A percentile compares a stretch with the other conserved stretches of the same genome.
phyloP scores from a whole-genome alignment of 164 flowering plant species.

The Vitis labrusca region DNA sequence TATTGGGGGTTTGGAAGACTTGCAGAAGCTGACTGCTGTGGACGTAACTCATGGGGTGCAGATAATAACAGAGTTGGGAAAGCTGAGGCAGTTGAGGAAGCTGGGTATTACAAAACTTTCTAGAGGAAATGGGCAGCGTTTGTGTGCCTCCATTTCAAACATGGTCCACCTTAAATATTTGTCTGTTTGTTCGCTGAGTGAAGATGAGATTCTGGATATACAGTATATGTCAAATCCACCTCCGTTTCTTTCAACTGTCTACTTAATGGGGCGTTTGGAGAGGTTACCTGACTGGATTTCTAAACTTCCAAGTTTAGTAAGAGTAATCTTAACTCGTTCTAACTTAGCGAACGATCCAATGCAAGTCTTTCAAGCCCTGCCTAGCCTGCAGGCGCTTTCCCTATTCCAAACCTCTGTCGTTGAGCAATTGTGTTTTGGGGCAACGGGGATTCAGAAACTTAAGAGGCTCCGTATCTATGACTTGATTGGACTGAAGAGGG shows the following conservation, averaged over 20 bases:
- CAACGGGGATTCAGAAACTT: conserved; percentile 7
- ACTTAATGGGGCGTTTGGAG: conserved; percentile 6
- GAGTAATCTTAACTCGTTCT: rapidly evolving
- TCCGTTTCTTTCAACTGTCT: background rate
- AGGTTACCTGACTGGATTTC: conserved; percentile 15
- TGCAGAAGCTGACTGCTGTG: conserved; percentile 11
- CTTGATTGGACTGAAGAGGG: background rate
- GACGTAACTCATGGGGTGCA: background rate
- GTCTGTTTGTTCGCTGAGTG: background rate
- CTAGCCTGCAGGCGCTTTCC: background rate
- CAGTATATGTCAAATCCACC: conserved; percentile 1
- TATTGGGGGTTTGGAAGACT: background rate
- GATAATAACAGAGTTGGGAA: background rate
- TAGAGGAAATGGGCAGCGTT: background rate
- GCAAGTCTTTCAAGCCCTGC: conserved; percentile 5
- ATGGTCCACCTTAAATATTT: conserved; percentile 12
- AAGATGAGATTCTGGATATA: conserved; percentile 4
- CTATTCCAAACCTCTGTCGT: background rate
- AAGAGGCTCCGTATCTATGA: background rate
- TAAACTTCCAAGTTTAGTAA: background rate
- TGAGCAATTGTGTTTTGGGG: background rate
- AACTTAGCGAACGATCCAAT: background rate
- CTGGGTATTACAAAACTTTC: conserved; percentile 9
- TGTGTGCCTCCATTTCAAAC: conserved; percentile 10
- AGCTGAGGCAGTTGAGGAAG: background rate